Evolutionary conservation across 257 asterid genomes (phyloP), one percentile per base, ranked within the genome.

Genomic region (Solanum paucissectum): DNA sequence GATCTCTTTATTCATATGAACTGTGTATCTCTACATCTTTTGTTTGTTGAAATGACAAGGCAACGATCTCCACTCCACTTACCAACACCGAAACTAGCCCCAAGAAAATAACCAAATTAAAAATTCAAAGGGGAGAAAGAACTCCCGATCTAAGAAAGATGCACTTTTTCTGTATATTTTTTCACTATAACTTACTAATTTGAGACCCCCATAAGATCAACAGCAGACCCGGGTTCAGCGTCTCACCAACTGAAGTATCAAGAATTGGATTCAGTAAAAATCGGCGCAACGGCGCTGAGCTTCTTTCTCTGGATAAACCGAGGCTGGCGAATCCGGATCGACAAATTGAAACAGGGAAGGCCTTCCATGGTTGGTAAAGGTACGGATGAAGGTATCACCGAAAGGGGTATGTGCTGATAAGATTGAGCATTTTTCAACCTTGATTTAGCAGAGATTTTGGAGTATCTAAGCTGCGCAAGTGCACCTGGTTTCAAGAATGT

Each of bases 401-500:
- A 83, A 73, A 64, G 33, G 66, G 90, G 72, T 34, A 91, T 72
- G 58, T 92, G 89, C 83, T 93, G 95, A 85, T 85, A 72, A 42
- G 93, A 75, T 83, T 87, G 88, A 20, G 90, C 91, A 7, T 87
- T 90, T 84, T 89, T 89, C 85, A 92, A 86, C 40, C 90, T 92
- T 46, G 96, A 94, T 91, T 94, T 94, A 9, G 95, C 98, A 1
- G 93, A 90, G 86, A 94, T 94, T 77, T 93, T 95, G 36, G 97
- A 93, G 92, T 93, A 92, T 55, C 98, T 72, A 89, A 95, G 88
- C 71, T 94, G 94, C 21, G 98, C 98, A 38, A 95, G 92, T 10
- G 97, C 98, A 75, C 98, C 98, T 6, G 98, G 98, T 90, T 94
- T 94, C 83, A 95, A 91, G 86, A 90, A 95, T 52, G 94, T 92